These are phyloP conservation scores for Tylopilus balloui DNA, from an alignment of 768 basidiomycete genomes.

Conservation along the genomic window DNA sequence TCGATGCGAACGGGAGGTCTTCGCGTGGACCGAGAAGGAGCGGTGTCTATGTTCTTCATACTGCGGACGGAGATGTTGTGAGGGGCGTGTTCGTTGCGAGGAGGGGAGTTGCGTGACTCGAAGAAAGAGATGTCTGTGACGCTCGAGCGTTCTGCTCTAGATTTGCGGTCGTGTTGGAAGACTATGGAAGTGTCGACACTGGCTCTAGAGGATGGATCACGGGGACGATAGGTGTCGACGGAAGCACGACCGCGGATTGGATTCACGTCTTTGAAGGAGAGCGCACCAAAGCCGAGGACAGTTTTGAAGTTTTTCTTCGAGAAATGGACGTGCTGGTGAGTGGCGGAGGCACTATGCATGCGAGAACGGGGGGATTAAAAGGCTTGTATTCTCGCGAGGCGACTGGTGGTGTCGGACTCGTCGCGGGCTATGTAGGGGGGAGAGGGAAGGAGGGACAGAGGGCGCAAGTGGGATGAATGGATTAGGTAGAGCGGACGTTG, in stretches of 20 bases:
- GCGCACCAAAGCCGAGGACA: constrained; percentile 41
- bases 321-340: constrained; percentile 32
- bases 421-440: constrained; percentile 25
- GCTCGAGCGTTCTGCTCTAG: constrained; percentile 34
- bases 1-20: constrained; percentile 61
- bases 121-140: constrained; percentile 43
- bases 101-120: constrained; percentile 30
- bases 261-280: constrained; percentile 36
- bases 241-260: constrained; percentile 29
- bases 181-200: constrained; percentile 43
- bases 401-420: constrained; percentile 23
- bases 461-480: constrained; percentile 25
- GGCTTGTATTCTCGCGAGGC: constrained; percentile 25
- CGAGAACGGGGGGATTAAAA: constrained; percentile 28
- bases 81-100: constrained; percentile 31
- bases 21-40: constrained; percentile 38
- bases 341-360: constrained; percentile 41
- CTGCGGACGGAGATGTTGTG: constrained; percentile 32
- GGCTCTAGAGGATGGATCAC: constrained; percentile 34
- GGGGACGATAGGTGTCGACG: constrained; percentile 23
- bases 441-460: constrained; percentile 25
- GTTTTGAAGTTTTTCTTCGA: constrained; percentile 46
- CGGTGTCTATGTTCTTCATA: constrained; percentile 43
- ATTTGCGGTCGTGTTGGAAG: constrained; percentile 35
- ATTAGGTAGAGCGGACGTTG: constrained; percentile 30